These are phyloP conservation scores for Spongiforma sp. DNA, from an alignment of 1,284 basidiomycete species.

Conservation along the genomic window DNA sequence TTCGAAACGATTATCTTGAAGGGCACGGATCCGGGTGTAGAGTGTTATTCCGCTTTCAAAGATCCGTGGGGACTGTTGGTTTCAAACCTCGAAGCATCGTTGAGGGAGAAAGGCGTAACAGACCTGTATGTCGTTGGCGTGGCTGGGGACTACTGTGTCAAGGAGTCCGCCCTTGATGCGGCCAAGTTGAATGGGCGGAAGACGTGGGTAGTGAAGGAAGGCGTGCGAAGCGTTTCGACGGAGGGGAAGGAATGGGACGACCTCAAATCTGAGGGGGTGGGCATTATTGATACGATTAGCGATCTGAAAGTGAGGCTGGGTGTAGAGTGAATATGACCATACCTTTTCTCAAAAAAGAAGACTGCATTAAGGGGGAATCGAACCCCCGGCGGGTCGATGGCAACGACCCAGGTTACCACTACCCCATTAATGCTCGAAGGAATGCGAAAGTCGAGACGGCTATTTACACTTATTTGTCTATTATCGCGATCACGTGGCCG, in stretches of 20 bases:
- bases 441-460: too few species aligned
- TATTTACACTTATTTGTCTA: slow-evolving; percentile 21
- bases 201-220: slow-evolving; percentile 54
- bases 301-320: slow-evolving; percentile 29
- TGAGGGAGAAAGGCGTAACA: slow-evolving; percentile 45
- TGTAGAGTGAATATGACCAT: slow-evolving; percentile 1
- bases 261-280: slow-evolving; percentile 38
- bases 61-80: slow-evolving; percentile 50
- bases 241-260: slow-evolving; percentile 44
- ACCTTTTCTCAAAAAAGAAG: neutral
- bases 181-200: slow-evolving; percentile 43
- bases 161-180: slow-evolving; percentile 51
- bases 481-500: slow-evolving; percentile 34
- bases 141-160: slow-evolving; percentile 60
- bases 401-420: slow-evolving; percentile 45
- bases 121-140: slow-evolving; percentile 55
- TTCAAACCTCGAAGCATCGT: slow-evolving; percentile 43
- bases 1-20: slow-evolving; percentile 50
- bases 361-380: slow-evolving; percentile 25
- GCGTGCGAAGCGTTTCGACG: slow-evolving; percentile 41
- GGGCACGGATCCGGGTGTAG: slow-evolving; percentile 49
- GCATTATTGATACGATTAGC: slow-evolving; percentile 30
- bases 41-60: slow-evolving; percentile 58
- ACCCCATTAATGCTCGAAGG: slow-evolving; percentile 43
- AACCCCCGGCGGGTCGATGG: slow-evolving; percentile 64